Conservation (phyloP, 2,329 filamentous ascomycete species). For the Penicillium sp. region DNA sequence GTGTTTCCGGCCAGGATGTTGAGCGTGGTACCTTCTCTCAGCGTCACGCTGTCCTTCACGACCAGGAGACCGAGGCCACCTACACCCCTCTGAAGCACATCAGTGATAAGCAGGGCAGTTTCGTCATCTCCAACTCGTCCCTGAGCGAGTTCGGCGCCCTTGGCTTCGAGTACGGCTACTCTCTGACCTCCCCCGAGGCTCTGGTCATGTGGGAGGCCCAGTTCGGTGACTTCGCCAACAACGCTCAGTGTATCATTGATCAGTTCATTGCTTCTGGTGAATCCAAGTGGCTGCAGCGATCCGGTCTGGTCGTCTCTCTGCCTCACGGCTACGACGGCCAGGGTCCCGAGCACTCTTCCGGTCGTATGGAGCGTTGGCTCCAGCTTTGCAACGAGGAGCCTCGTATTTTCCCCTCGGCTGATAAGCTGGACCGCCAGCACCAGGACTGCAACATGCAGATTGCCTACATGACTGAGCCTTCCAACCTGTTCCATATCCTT, state of each 20-base stretch:
- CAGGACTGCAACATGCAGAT: slow-evolving; percentile 99
- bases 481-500: slow-evolving; percentile 94
- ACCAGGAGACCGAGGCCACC: slow-evolving; percentile 90
- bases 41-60: slow-evolving; percentile 93
- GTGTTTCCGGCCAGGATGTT: slow-evolving; percentile 97
- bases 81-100: slow-evolving; percentile 91
- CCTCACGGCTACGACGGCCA: slow-evolving; percentile 98
- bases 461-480: slow-evolving; percentile 91
- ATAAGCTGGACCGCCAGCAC: slow-evolving; percentile 94
- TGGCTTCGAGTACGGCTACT: slow-evolving; percentile 98
- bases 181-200: slow-evolving; percentile 90
- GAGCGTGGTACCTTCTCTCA: slow-evolving; percentile 99
- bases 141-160: slow-evolving; percentile 71
- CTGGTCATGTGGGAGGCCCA: slow-evolving; percentile 99
- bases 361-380: slow-evolving; percentile 93
- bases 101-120: slow-evolving; percentile 87
- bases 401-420: slow-evolving; percentile 79
- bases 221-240: slow-evolving; percentile 99
- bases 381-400: slow-evolving; percentile 98
- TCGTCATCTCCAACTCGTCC: slow-evolving; percentile 96
- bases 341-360: slow-evolving; percentile 96
- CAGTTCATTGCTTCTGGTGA: slow-evolving; percentile 98
- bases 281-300: slow-evolving; percentile 98
- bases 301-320: slow-evolving; percentile 90
- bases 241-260: slow-evolving; percentile 97